Evolutionary conservation across 106 monocot genomes (phyloP).

Genomic region (Platanthera guangdongensis): DNA sequence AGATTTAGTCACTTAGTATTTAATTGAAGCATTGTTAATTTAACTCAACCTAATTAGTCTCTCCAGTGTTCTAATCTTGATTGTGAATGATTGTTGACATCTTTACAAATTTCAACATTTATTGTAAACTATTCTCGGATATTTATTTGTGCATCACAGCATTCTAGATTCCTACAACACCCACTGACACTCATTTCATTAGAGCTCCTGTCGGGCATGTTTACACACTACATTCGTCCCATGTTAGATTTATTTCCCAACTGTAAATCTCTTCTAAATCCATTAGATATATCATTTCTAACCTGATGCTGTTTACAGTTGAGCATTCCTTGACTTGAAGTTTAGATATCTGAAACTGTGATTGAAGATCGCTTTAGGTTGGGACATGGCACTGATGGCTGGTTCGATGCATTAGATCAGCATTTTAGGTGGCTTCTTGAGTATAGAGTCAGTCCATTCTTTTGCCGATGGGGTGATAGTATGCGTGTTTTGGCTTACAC

Average conservation of each 20-base stretch:
- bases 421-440: conserved; percentile 96
- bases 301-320: not conserved
- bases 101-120: too few species aligned
- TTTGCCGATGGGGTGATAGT: conserved; percentile 96
- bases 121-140: too few species aligned
- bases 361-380: conserved; percentile 94
- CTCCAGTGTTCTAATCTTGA: too few species aligned
- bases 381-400: conserved; percentile 77
- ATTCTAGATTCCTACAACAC: too few species aligned
- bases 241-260: not conserved
- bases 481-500: conserved; percentile 95
- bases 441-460: conserved; percentile 90
- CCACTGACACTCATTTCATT: too few species aligned
- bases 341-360: conserved; percentile 95
- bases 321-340: not conserved
- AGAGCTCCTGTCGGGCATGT: too few species aligned
- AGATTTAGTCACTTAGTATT: too few species aligned
- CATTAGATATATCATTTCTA: not conserved
- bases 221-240: too few species aligned
- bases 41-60: too few species aligned
- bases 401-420: conserved; percentile 73
- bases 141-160: too few species aligned
- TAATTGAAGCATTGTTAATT: too few species aligned
- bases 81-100: too few species aligned
- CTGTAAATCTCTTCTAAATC: not conserved